phyloP scores from a whole-genome alignment of 169 alveolate genomes.

The Cryptosporidium andersoni region DNA sequence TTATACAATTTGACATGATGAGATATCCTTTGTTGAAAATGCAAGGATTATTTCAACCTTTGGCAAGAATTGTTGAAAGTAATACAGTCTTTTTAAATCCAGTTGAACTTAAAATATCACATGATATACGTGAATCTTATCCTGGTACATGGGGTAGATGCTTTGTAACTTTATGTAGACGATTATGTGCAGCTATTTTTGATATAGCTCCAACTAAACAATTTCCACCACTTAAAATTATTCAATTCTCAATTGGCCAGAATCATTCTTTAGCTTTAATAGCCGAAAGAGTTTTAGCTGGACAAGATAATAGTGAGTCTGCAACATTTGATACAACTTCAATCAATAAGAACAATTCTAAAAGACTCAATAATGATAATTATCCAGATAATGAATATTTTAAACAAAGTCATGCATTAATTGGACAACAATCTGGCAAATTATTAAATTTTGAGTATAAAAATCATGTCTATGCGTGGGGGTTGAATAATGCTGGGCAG shows the following conservation, averaged over 20 bases:
- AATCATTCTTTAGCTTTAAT: conserved; percentile 59
- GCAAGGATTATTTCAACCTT: conserved; percentile 72
- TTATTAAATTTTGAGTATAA: conserved; percentile 63
- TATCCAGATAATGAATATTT: conserved; percentile 1
- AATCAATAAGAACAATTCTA: background rate
- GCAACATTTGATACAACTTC: conserved; percentile 20
- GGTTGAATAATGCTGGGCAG: conserved; percentile 63
- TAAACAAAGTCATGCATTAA: conserved; percentile 27
- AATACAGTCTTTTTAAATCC: conserved; percentile 69
- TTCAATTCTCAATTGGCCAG: conserved; percentile 66
- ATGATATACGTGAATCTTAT: conserved; percentile 59
- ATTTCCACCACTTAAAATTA: conserved; percentile 63
- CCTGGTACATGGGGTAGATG: conserved; percentile 72
- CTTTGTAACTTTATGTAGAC: conserved; percentile 65
- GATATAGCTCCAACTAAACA: conserved; percentile 70
- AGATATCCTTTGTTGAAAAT: conserved; percentile 64
- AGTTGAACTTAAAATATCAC: conserved; percentile 31
- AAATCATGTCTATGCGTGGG: conserved; percentile 70
- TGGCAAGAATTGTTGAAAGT: conserved; percentile 69
- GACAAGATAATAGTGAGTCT: conserved; percentile 36
- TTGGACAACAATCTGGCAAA: conserved; percentile 66
- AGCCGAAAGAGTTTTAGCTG: conserved; percentile 62
- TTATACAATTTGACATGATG: conserved; percentile 64
- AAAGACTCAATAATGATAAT: background rate
- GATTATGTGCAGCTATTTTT: conserved; percentile 62